These are phyloP conservation scores for Xylaria sp. DNA, from an alignment of 2,329 filamentous ascomycete species.

Conservation along the genomic window DNA sequence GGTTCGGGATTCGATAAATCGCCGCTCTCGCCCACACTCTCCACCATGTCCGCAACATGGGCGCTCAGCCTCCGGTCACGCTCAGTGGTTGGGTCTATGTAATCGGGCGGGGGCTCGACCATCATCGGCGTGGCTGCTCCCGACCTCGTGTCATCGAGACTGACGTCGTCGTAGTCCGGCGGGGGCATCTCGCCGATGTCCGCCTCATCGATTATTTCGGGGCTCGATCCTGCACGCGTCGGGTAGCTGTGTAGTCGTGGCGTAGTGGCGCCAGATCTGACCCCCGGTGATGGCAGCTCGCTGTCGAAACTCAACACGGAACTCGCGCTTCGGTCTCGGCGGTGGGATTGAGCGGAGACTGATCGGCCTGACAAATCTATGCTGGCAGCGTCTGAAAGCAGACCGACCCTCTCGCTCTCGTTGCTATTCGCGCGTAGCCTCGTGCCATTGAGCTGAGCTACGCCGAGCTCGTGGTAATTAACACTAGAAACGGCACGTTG, in stretches of 20 bases:
- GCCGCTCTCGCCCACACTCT: constrained; percentile 27
- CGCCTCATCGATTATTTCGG: constrained; percentile 53
- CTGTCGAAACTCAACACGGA: constrained; percentile 58
- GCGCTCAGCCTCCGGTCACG: constrained; percentile 39
- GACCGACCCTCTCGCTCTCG: constrained; percentile 71
- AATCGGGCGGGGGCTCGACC: constrained; percentile 55
- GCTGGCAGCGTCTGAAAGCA: constrained; percentile 72
- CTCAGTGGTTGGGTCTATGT: constrained; percentile 44
- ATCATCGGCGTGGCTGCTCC: constrained; percentile 45
- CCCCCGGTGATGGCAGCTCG: constrained; percentile 44
- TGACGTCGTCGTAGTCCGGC: constrained; percentile 58
- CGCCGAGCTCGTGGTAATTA: constrained; percentile 74
- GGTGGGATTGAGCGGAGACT: constrained; percentile 39
- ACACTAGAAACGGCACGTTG: constrained; percentile 74
- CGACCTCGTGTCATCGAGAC: constrained; percentile 44
- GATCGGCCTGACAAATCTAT: constrained; percentile 47
- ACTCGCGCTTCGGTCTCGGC: constrained; percentile 53
- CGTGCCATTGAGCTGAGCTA: constrained; percentile 77
- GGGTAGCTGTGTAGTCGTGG: constrained; percentile 39
- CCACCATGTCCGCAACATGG: constrained; percentile 34
- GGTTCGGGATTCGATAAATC: constrained; percentile 25
- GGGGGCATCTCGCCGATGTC: constrained; percentile 55
- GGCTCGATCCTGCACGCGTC: constrained; percentile 51
- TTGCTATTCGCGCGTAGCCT: constrained; percentile 72
- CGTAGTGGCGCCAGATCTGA: constrained; percentile 49